Conservation (phyloP, 495 filamentous ascomycete genomes). For the Xylaria telfairii region DNA sequence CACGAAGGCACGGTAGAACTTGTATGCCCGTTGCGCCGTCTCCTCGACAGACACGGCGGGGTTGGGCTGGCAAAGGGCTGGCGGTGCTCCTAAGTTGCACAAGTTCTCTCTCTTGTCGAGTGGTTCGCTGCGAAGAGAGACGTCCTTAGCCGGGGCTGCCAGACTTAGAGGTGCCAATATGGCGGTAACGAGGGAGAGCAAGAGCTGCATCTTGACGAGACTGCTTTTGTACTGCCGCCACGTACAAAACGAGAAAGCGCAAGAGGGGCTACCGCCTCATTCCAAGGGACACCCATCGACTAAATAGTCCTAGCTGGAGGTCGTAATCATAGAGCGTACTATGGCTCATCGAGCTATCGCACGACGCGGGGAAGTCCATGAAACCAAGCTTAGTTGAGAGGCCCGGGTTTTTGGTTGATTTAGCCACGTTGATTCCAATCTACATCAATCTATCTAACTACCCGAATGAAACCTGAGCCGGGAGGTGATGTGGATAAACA, state of each 20-base stretch:
- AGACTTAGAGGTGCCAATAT: constrained; percentile 40
- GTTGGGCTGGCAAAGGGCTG: constrained; percentile 48
- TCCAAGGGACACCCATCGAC: neutral
- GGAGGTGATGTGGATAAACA: constrained; percentile 26
- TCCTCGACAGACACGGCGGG: constrained; percentile 49
- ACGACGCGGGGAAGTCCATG: constrained; percentile 33
- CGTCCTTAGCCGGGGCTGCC: constrained; percentile 36
- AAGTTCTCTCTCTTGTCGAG: constrained; percentile 51
- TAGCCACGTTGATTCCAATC: constrained; percentile 37
- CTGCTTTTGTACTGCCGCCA: no score
- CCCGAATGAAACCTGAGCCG: constrained; percentile 37
- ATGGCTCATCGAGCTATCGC: constrained; percentile 6
- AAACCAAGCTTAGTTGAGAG: constrained; percentile 27
- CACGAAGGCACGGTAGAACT: constrained; percentile 57
- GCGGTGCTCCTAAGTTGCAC: constrained; percentile 48
- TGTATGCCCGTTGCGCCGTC: constrained; percentile 52
- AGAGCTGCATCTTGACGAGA: constrained; percentile 41
- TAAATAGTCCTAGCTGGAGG: neutral
- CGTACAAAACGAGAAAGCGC: neutral
- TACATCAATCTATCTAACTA: constrained; percentile 32
- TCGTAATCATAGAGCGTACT: neutral
- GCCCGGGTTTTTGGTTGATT: constrained; percentile 27
- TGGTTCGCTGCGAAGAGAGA: constrained; percentile 16
- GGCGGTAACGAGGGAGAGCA: constrained; percentile 37
- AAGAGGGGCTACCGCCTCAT: constrained; percentile 23